Evolutionary conservation across 257 asterid genomes (phyloP).

Genomic region (Primulina huaijiensis): DNA sequence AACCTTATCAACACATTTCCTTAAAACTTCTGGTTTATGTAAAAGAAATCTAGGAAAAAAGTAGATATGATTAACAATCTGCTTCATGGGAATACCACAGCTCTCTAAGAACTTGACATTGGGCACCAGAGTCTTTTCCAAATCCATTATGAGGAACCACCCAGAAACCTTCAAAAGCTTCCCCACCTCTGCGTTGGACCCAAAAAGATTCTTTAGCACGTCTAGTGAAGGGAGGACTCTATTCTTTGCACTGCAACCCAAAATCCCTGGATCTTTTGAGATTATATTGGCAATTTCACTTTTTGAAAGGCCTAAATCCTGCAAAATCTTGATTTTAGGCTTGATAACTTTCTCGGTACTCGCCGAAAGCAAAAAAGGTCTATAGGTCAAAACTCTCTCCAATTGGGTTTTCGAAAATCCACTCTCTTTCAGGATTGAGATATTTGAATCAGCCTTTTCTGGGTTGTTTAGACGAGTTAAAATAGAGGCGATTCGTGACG

Average conservation of each 20-base stretch:
- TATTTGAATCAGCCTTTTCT: conserved; percentile 23
- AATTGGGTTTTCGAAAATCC: conserved; percentile 46
- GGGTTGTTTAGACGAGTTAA: conserved; percentile 20
- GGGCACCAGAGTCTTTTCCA: conserved; percentile 34
- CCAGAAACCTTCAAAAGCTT: conserved; percentile 22
- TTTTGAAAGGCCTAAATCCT: conserved; percentile 36
- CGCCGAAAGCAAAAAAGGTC: conserved; percentile 21
- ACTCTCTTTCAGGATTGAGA: conserved; percentile 32
- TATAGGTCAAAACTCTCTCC: conserved; percentile 24
- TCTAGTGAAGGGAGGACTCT: conserved; percentile 27
- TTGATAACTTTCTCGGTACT: conserved; percentile 30
- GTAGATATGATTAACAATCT: conserved; percentile 11
- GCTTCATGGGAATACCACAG: conserved; percentile 35
- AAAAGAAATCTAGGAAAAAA: conserved; percentile 30
- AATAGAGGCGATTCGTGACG: conserved; percentile 30
- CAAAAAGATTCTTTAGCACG: conserved; percentile 29
- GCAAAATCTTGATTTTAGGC: conserved; percentile 45
- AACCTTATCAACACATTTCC: conserved; percentile 22
- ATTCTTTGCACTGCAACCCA: conserved; percentile 21
- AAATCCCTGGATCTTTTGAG: conserved; percentile 24
- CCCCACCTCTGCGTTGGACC: conserved; percentile 31
- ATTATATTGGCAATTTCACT: conserved; percentile 29
- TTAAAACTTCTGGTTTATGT: conserved; percentile 30
- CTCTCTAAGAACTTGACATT: conserved; percentile 39
- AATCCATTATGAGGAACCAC: conserved; percentile 26